phyloP scores from a whole-genome alignment of 2,329 filamentous ascomycete genomes.

The Pezicula radicicola region DNA sequence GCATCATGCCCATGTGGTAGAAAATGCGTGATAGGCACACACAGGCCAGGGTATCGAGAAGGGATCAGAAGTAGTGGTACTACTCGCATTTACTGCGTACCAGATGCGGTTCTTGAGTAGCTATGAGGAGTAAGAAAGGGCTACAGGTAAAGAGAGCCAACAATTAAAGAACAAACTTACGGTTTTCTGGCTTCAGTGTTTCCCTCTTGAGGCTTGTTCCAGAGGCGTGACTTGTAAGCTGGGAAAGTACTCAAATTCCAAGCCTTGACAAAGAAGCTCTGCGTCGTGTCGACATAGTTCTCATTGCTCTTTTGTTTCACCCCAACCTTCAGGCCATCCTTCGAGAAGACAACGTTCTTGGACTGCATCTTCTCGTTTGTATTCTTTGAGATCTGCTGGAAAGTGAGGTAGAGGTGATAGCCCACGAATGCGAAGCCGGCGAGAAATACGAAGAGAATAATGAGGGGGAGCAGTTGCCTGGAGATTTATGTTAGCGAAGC shows the following conservation, averaged over 20 bases:
- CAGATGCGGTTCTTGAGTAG: too few species aligned
- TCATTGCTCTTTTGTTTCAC: constrained; percentile 67
- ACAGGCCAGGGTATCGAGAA: too few species aligned
- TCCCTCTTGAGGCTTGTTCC: constrained; percentile 30
- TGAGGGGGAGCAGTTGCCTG: constrained; percentile 59
- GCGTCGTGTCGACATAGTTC: constrained; percentile 70
- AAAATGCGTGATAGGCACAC: too few species aligned
- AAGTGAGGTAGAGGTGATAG: constrained; percentile 70
- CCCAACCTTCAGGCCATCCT: constrained; percentile 70
- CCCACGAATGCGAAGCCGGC: constrained; percentile 59
- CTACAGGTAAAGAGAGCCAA: neutral
- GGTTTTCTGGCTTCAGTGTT: constrained; percentile 25
- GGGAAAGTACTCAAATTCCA: constrained; percentile 52
- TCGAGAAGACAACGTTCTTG: constrained; percentile 73
- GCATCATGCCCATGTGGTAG: too few species aligned
- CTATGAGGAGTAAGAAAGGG: too few species aligned
- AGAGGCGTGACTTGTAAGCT: constrained; percentile 31
- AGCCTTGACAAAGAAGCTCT: constrained; percentile 64
- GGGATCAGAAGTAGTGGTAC: too few species aligned
- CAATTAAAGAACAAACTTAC: constrained; percentile 14
- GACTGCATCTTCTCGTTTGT: constrained; percentile 69
- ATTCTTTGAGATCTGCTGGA: constrained; percentile 60
- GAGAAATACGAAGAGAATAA: constrained; percentile 60
- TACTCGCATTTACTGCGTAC: too few species aligned
- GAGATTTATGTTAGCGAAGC: constrained; percentile 1